Evolutionary conservation across 176 grass and related monocot species (phyloP), one percentile per base, ranked within the genome.

Genomic region (sorghum (Sorghum bicolor)): DNA sequence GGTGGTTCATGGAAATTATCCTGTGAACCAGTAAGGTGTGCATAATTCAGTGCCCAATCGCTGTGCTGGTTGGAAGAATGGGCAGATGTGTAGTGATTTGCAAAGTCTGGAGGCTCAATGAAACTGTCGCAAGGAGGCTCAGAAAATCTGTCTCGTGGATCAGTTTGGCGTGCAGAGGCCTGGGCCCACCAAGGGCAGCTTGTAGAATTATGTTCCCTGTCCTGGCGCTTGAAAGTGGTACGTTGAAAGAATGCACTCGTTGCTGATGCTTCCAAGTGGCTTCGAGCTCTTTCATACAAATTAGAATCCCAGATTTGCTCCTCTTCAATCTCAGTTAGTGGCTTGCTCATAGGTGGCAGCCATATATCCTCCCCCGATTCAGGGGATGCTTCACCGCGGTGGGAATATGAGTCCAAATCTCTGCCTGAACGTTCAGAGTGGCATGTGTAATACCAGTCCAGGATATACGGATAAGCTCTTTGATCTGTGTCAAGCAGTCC

Each of bases 401-500:
- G 77, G 22, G 79, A 50, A 84, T 64, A 74, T 32, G 44, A 52
- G 4, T 22, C 67, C 78, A 58, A 74, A 19, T 66, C 63, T 75
- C 67, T 82, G 68, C 73, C 84, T 67, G 19, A 64, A 45, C 52
- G 74, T 9, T 76, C 80, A 74, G 47, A 63, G 38, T 43, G 60
- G 32, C 70, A 84, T 15, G 83, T 91, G 82, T 97, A 94, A 64
- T 97, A 97, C 90, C 90, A 97, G 73, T 97, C 95, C 19, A 94
- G 84, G 60, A 97, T 75, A 75, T 94, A 94, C 5, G 88, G 95
- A 25, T 86, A 87, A 70, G 67, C 65, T 84, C 87, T 92, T 88
- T 89, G 89, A 70, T 86, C 86, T 34, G 80, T 52, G 66, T 85
- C 87, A 5, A 91, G 82, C 41, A 90, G 73, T 82, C 87, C 91